Percentiles rank a stretch among this genome's conserved stretches.
Conservation (phyloP, 352 stramenopile species). For the Pythium coloratum region DNA sequence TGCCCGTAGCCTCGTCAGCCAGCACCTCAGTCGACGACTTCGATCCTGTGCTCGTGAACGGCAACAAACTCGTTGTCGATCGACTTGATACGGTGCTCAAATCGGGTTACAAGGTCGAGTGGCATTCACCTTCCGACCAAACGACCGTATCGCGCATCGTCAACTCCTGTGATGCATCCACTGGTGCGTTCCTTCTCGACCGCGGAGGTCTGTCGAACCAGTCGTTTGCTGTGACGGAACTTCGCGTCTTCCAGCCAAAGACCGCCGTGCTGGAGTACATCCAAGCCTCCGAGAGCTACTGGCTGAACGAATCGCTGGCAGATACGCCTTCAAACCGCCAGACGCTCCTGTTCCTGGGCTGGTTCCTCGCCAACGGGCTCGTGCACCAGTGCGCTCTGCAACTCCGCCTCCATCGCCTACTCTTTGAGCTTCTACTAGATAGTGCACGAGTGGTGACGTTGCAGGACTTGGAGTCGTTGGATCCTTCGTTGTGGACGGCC, state of each 20-base stretch:
- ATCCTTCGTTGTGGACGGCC: constrained; percentile 43
- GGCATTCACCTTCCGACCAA: constrained; percentile 37
- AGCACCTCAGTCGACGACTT: constrained; percentile 15
- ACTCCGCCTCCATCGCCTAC: constrained; percentile 40
- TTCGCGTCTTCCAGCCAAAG: constrained; percentile 44
- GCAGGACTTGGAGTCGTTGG: constrained; percentile 46
- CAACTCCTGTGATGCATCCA: constrained; percentile 38
- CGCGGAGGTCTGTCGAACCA: constrained; percentile 33
- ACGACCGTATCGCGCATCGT: constrained; percentile 42
- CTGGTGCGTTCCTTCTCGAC: constrained; percentile 52
- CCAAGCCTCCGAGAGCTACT: constrained; percentile 59
- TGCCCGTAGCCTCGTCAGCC: constrained; percentile 7
- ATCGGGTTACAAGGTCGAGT: constrained; percentile 39
- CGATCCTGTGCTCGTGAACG: constrained; percentile 39
- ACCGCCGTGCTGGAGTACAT: constrained; percentile 54
- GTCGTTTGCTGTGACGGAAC: constrained; percentile 40
- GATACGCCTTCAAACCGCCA: constrained; percentile 40
- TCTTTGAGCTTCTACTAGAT: constrained; percentile 56
- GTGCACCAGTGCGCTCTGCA: constrained; percentile 35
- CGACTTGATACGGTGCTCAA: constrained; percentile 21
- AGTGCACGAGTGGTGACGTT: constrained; percentile 33
- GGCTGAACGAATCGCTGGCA: constrained; percentile 46
- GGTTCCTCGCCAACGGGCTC: constrained; percentile 60
- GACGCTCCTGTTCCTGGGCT: constrained; percentile 50
- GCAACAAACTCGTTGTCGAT: constrained; percentile 49